These are phyloP conservation scores for Annulohypoxylon nitens DNA, from an alignment of 495 filamentous ascomycete genomes.

Conservation along the genomic window DNA sequence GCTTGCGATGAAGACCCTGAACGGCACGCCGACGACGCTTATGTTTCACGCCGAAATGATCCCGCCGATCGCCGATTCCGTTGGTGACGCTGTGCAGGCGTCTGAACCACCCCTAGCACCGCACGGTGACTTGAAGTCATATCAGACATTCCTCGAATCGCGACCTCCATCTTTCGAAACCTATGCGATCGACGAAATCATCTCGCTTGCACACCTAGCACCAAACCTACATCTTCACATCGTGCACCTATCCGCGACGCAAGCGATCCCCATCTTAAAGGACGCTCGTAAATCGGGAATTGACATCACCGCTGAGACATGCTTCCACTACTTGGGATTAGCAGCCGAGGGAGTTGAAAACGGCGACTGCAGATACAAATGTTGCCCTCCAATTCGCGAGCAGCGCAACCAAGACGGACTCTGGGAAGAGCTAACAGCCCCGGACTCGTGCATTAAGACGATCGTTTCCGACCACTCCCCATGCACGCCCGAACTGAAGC, in stretches of 20 bases:
- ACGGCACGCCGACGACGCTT: conserved; percentile 81
- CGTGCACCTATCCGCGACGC: conserved; percentile 92
- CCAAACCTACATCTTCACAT: conserved; percentile 91
- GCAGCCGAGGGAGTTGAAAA: conserved; percentile 86
- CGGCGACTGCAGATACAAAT: conserved; percentile 96
- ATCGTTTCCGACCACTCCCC: conserved; percentile 98
- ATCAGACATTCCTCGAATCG: conserved; percentile 92
- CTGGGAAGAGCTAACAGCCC: conserved; percentile 82
- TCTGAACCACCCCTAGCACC: conserved; percentile 81
- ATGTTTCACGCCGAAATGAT: conserved; percentile 99
- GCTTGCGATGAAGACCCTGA: conserved; percentile 81
- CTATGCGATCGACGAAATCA: conserved; percentile 87
- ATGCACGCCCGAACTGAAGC: conserved; percentile 94
- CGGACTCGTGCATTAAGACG: conserved; percentile 86
- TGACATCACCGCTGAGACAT: conserved; percentile 96
- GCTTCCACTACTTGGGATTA: conserved; percentile 97
- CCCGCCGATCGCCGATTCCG: conserved; percentile 84
- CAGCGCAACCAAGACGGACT: conserved; percentile 87
- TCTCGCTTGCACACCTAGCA: conserved; percentile 82
- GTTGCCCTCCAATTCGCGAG: conserved; percentile 93
- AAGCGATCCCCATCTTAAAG: conserved; percentile 90
- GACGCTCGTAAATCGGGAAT: conserved; percentile 82
- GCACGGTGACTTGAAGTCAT: conserved; percentile 79
- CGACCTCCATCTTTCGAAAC: conserved; percentile 92
- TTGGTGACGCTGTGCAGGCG: conserved; percentile 80